Conservation (phyloP, 78 protist species). For the Guillardia theta region DNA sequence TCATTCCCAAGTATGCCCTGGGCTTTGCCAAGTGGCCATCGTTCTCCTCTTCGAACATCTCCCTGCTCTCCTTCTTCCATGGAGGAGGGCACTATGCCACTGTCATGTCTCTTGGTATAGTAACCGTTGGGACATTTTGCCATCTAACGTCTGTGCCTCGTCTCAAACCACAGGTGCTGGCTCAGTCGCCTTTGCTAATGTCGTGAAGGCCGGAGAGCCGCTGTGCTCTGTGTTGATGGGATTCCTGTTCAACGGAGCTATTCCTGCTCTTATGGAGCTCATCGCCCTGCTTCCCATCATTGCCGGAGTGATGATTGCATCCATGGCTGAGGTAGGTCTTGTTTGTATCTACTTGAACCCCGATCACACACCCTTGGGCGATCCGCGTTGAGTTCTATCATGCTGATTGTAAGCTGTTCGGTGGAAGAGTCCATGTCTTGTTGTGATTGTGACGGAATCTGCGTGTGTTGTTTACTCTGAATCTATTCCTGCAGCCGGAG, state of each 20-base stretch:
- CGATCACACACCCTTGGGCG: no score
- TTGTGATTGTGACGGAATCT: no score
- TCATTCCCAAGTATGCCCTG: background rate
- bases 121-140: no score
- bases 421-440: no score
- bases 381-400: no score
- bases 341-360: no score
- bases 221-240: background rate
- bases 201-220: background rate
- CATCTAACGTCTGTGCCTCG: no score
- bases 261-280: background rate
- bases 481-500: background rate
- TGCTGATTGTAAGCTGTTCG: no score
- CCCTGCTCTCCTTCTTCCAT: background rate
- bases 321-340: background rate
- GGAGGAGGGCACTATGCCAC: background rate
- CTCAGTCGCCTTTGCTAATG: background rate
- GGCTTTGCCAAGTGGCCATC: background rate
- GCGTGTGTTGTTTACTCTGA: no score
- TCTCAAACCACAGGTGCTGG: no score
- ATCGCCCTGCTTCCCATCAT: background rate
- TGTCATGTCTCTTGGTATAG: background rate
- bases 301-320: conserved; percentile 1
- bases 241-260: background rate
- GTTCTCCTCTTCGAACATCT: background rate